Evolutionary conservation across 306 rosid genomes (phyloP).

Genomic region (Amphicarpaea edgeworthii): DNA sequence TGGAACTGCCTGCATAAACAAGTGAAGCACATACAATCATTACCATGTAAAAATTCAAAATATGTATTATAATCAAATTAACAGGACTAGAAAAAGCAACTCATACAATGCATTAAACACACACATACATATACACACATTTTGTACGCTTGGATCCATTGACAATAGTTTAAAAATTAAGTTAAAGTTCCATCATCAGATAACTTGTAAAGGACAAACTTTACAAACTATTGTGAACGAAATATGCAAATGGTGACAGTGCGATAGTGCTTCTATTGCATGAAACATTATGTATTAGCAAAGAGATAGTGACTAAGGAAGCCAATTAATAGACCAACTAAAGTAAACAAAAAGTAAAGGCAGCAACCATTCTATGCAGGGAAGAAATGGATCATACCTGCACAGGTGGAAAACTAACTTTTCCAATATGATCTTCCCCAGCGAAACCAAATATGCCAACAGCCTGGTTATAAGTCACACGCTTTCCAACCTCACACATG

Average conservation of each 20-base stretch:
- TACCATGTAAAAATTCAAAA: slow-evolving; percentile 37
- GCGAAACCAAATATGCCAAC: slow-evolving; percentile 93
- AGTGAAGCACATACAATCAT: slow-evolving; percentile 42
- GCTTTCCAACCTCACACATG: slow-evolving; percentile 77
- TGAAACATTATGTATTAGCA: background rate
- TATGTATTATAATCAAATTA: slow-evolving; percentile 10
- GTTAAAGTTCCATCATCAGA: background rate
- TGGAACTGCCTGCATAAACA: slow-evolving; percentile 86
- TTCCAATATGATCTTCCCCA: slow-evolving; percentile 94
- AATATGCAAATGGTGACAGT: background rate
- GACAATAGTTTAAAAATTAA: background rate
- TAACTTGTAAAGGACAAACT: background rate
- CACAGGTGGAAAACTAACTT: slow-evolving; percentile 92
- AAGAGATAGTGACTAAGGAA: background rate
- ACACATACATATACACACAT: background rate
- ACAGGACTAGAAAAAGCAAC: slow-evolving; percentile 30
- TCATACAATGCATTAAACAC: background rate
- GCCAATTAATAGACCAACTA: slow-evolving; percentile 14
- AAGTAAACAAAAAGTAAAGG: background rate
- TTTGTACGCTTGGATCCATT: background rate
- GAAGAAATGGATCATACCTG: slow-evolving; percentile 66
- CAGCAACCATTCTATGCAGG: background rate
- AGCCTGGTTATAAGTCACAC: slow-evolving; percentile 92
- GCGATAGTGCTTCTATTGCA: background rate
- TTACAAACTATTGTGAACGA: background rate